Evolutionary conservation across 2,329 filamentous ascomycete species (phyloP), one percentile per base, ranked within the genome.

Genomic region (Endocalyx cinctus): DNA sequence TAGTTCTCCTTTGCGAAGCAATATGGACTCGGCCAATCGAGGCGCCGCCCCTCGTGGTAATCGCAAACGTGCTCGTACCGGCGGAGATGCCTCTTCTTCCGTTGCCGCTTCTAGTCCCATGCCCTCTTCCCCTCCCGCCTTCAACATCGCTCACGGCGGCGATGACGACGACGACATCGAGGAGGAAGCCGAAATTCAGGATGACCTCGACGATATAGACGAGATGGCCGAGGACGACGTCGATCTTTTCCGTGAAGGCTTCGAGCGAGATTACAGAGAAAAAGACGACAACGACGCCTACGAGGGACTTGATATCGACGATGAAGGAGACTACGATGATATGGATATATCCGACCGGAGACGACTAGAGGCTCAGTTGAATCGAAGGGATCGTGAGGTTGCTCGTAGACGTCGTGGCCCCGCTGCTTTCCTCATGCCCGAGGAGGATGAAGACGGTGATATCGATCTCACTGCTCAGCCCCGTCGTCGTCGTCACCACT

Each of bases 391-490:
- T 57, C 71, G 77, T 36, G 82, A 87, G 49, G 71, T 87, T 27
- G 76, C 75, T 16, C 74, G 82, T 35, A 66, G 78, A 43, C 74
- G 81, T 46, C 68, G 76, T 29, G 78, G 85, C 52, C 84, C 84
- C 3, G 74, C 74, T 17, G 85, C 83, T 6, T 90, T 87, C 51
- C 65, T 90, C 25, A n/a, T n/a, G n/a, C 78, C 79, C 6, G 83
- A 84, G 19, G 90, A 95, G 19, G 87, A 90, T 40, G 87, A 92
- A 4, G 88, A 92, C 45, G 84, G 79, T 31, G 78, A 92, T 36
- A 72, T 89, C 41, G 89, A 97, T 55, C 71, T 97, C 15, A 87
- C 87, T 15, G 79, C 82, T 17, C 88, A 94, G 59, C 87, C 86
- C 15, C 81, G 89, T 34, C 80, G 90, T 46, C 81, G 87, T 33